Evolutionary conservation across 2,329 filamentous ascomycete genomes (phyloP), one percentile per base, ranked within the genome.

Genomic region (Sclerotinia nivalis): DNA sequence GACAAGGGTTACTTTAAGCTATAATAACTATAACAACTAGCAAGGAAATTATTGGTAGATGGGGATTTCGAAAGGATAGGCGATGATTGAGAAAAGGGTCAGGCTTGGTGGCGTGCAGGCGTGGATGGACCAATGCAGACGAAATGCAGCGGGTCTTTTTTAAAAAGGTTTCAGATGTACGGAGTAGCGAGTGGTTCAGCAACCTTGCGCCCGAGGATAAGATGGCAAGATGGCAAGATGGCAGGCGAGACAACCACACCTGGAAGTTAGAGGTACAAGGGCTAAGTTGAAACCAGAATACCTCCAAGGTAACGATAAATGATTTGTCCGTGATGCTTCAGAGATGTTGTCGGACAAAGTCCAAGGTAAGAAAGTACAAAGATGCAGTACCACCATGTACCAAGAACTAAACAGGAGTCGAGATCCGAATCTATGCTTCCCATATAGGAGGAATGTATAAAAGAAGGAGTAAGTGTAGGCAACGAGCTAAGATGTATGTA

Each of bases 121-220:
- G 66, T 69, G 49, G 58, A 52, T 69, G 47, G 61, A 65, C 47
- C 34, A 65, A 52, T 65, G 61, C 61, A 40, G 34, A 31, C 47
- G 47, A 52, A 40, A 64, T 62, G 50, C 45, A 62, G 66, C 66
- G 66, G 45, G 66, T 55, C 62, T 22, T 58, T 40, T 4, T 52
- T 1, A 20, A 66, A 20, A 58, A 49, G 65, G 65, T 69, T 69
- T 68, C 66, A 68, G 40, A 69, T 55, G 49, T 69, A 62, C 34
- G 45, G 45, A 34, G 47, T 62, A 62, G 43, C 25, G 12, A 58
- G 31, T 62, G 28, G 20, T 25, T n/a, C 31, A 64, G 34, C 22
- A 47, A 64, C 47, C 66, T 69, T 68, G 45, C 55, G 66, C 66
- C 66, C 66, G 66, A 68, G 55, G 66, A 68, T 68, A 54, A 67